Base-by-base conservation (phyloP, 768 basidiomycete species). In the Dendrothele bispora region DNA sequence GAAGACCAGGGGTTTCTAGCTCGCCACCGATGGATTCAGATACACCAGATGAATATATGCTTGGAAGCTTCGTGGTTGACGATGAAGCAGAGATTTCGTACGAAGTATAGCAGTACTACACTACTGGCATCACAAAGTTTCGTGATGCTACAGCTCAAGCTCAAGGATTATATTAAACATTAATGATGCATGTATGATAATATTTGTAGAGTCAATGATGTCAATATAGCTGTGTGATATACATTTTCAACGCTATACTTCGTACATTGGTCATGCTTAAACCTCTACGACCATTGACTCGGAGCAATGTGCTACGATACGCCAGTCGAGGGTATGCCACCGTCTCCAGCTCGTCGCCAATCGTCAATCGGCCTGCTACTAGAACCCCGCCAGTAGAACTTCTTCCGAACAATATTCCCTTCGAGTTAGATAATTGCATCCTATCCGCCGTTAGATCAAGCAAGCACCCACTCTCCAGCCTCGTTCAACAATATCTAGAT, bases 61-160 rank as follows among this genome's bases (percentile, higher is more conserved):
- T 86, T 36, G 91, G 82, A 10, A 92, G 86, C 60, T 93, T 93
- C 55, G 79, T 93, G 14, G 89, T 93, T 11, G 79, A 73, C 46
- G 90, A 93, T 58, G 86, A 89, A 34, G 85, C 75, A 18, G 84
- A 88, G 26, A 76, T 87, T 43, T 77, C 73, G 20, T 82, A 77
- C 50, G 43, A 39, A 12, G 41, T 18, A 20, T 43, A 43, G 18
- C 8, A 18, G n/a, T n/a, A n/a, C n/a, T n/a, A n/a, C n/a, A n/a
- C n/a, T n/a, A n/a, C n/a, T n/a, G n/a, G n/a, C n/a, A n/a, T n/a
- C n/a, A n/a, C n/a, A n/a, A n/a, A n/a, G n/a, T n/a, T n/a, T n/a
- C n/a, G n/a, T n/a, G n/a, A n/a, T n/a, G n/a, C n/a, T n/a, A n/a
- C n/a, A n/a, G n/a, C n/a, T n/a, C n/a, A n/a, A n/a, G n/a, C n/a